Conservation (phyloP, 495 filamentous ascomycete species). For the Elaphomyces granulatus region DNA sequence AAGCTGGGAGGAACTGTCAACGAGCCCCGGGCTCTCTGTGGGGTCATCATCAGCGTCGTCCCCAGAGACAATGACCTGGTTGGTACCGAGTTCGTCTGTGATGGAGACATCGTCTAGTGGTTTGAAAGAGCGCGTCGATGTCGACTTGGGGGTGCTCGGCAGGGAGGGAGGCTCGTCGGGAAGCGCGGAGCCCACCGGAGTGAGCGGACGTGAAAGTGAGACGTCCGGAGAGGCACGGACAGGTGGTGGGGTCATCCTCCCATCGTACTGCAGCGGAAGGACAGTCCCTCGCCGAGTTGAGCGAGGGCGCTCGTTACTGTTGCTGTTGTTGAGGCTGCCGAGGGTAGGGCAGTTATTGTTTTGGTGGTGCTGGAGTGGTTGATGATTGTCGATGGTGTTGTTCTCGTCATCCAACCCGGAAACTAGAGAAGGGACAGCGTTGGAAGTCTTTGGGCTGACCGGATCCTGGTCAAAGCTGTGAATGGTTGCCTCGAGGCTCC, state of each 20-base stretch:
- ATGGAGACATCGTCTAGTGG: constrained; percentile 38
- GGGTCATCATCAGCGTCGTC: constrained; percentile 29
- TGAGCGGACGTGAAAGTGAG: constrained; percentile 27
- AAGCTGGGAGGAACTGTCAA: constrained; percentile 59
- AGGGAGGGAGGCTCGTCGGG: constrained; percentile 32
- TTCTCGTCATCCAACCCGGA: too few relatives aligned
- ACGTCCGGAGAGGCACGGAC: constrained; percentile 11
- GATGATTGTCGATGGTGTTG: too few relatives aligned
- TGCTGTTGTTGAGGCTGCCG: too few relatives aligned
- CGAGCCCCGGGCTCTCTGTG: constrained; percentile 10
- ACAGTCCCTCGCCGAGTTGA: too few relatives aligned
- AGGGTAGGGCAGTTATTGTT: too few relatives aligned
- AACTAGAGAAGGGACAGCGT: too few relatives aligned
- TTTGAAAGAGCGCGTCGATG: constrained; percentile 33
- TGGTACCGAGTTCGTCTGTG: constrained; percentile 31
- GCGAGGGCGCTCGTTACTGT: too few relatives aligned
- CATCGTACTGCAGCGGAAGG: too few relatives aligned
- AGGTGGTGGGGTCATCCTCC: too few relatives aligned
- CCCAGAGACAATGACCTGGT: constrained; percentile 34
- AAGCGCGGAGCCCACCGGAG: constrained; percentile 29
- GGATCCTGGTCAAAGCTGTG: too few relatives aligned
- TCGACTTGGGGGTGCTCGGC: constrained; percentile 39
- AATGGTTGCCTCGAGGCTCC: constrained; percentile 46
- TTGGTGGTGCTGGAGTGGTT: too few relatives aligned
- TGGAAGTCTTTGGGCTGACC: too few relatives aligned